Evolutionary conservation across 805 yeast species (phyloP).

Genomic region (Zygosaccharomyces gambellarensis): DNA sequence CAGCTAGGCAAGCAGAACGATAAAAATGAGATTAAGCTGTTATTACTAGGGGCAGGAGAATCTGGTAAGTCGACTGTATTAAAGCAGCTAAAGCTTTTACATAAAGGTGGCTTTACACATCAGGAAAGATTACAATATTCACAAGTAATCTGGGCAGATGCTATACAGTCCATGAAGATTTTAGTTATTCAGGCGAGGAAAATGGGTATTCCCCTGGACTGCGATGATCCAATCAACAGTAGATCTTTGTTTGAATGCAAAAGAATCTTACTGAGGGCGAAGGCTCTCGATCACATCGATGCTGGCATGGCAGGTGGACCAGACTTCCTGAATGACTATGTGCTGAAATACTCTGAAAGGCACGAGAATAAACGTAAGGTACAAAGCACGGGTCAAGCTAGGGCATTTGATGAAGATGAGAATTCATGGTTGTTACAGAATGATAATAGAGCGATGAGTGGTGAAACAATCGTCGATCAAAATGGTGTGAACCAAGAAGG

Average conservation of each 20-base stretch:
- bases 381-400: constrained; percentile 52
- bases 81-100: constrained; percentile 80
- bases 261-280: constrained; percentile 49
- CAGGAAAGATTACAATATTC: constrained; percentile 76
- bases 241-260: constrained; percentile 45
- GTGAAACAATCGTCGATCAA: background rate
- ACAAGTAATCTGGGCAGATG: constrained; percentile 90
- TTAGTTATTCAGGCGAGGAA: constrained; percentile 71
- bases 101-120: constrained; percentile 76
- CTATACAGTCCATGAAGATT: constrained; percentile 76
- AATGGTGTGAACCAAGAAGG: constrained; percentile 8
- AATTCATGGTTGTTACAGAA: constrained; percentile 3
- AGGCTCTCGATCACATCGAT: constrained; percentile 58
- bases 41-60: constrained; percentile 91
- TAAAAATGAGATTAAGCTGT: constrained; percentile 59
- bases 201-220: constrained; percentile 57
- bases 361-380: constrained; percentile 47
- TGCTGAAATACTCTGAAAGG: constrained; percentile 53
- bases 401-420: constrained; percentile 26
- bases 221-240: constrained; percentile 47
- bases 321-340: constrained; percentile 58
- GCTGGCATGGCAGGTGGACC: constrained; percentile 64
- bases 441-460: constrained; percentile 15
- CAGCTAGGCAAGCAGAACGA: constrained; percentile 48
- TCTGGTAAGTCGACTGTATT: constrained; percentile 90